Percentiles rank a stretch among this genome's conserved stretches.
Evolutionary conservation across 106 monocot species (phyloP).

Genomic region (Acorus gramineus): DNA sequence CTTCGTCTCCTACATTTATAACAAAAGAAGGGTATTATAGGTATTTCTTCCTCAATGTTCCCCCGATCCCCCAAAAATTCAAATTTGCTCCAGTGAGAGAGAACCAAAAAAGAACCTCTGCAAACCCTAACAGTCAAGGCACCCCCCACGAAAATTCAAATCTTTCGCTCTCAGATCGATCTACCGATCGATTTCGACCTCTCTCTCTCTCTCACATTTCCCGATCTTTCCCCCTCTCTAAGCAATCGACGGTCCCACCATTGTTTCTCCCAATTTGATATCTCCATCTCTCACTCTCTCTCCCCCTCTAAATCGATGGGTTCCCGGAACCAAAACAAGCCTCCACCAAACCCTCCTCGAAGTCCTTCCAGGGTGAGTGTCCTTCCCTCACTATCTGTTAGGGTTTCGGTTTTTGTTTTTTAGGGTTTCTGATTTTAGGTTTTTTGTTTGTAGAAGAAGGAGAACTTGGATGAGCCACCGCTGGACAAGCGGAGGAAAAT

Average conservation of each 20-base stretch:
- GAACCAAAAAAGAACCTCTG: too few species aligned
- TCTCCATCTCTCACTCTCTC: conserved; percentile 3
- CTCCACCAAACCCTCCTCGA: conserved; percentile 9
- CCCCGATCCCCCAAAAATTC: too few species aligned
- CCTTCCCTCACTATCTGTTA: background rate
- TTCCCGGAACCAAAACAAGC: conserved; percentile 8
- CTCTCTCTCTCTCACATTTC: too few species aligned
- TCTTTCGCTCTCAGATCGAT: too few species aligned
- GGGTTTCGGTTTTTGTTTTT: background rate
- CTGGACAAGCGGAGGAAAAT: conserved; percentile 48
- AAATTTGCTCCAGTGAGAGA: too few species aligned
- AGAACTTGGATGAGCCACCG: conserved; percentile 36
- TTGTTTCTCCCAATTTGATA: background rate
- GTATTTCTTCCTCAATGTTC: too few species aligned
- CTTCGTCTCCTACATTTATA: too few species aligned
- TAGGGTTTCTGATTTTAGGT: background rate
- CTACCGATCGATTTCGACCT: too few species aligned
- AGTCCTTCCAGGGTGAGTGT: conserved; percentile 11
- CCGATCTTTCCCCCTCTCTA: background rate
- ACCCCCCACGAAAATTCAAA: too few species aligned
- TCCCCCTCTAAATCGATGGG: conserved; percentile 3
- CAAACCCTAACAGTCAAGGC: too few species aligned
- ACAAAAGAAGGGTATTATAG: too few species aligned
- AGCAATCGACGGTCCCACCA: conserved; percentile 8
- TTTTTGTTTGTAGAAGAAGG: conserved; percentile 35